Conservation (phyloP, 345 rosid species). For the Ceriops zippeliana region DNA sequence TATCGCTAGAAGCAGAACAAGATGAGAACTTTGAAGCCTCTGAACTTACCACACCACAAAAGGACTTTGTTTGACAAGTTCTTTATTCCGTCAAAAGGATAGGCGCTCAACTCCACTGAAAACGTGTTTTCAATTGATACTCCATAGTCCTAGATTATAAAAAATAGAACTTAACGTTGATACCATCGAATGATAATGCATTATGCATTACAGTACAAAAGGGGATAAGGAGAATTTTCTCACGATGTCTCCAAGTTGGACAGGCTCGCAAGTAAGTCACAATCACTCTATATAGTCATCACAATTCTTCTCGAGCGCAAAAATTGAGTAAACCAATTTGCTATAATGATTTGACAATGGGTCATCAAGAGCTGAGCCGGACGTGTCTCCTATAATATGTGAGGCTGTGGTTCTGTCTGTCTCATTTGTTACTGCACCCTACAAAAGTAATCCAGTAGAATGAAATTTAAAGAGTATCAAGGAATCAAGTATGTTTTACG, state of each 20-base stretch:
- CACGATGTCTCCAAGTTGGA: slow-evolving; percentile 66
- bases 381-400: slow-evolving; percentile 62
- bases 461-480: not conserved
- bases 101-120: slow-evolving; percentile 45
- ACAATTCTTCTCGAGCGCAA: slow-evolving; percentile 50
- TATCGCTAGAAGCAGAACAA: not conserved
- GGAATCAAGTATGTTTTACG: not conserved
- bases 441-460: slow-evolving; percentile 3
- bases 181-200: not conserved
- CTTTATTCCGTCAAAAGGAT: slow-evolving; percentile 58
- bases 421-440: slow-evolving; percentile 69
- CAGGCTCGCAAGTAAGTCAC: slow-evolving; percentile 65
- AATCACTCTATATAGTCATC: slow-evolving; percentile 76
- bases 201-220: not conserved
- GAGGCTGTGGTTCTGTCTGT: slow-evolving; percentile 68
- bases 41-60: slow-evolving; percentile 72
- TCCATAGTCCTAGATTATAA: slow-evolving; percentile 49
- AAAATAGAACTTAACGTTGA: not conserved
- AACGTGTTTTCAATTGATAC: slow-evolving; percentile 59
- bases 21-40: not conserved
- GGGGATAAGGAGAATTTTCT: not conserved
- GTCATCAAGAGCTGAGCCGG: slow-evolving; percentile 64
- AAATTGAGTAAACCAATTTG: slow-evolving; percentile 55
- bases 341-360: slow-evolving; percentile 56
- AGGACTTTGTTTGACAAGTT: slow-evolving; percentile 63